Base-by-base conservation (phyloP, 2,329 filamentous ascomycete species). In the Cercospora nicotianae region DNA sequence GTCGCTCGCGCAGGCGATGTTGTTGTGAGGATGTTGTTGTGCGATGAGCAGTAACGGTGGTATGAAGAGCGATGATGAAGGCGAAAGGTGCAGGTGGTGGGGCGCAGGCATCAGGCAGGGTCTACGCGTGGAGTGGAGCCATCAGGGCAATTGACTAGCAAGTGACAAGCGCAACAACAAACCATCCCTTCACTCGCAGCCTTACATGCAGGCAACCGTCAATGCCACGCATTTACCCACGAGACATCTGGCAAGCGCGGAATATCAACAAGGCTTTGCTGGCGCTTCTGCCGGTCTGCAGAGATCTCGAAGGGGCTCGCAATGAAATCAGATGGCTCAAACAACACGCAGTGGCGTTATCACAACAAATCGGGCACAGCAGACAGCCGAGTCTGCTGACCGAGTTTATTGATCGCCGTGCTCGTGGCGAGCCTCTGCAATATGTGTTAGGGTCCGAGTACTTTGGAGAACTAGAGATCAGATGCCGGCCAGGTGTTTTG, bases 391-490 rank as follows among this genome's bases (percentile, higher is more conserved):
- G 13, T 23, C 51, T 77, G 3, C 72, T 86, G 26, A 33, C 20
- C 6, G 31, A 31, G 16, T 72, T 72, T 61, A 72, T 78, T 6
- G 48, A n/a, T n/a, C 68, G 77, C 57, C 81, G 87, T 67, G 80
- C 84, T 3, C 78, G 72, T n/a, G 93, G 93, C 1, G 86, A 89
- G 67, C 95, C 95, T 1, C 80, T 99, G 36, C 95, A 98, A 78
- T 98, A 98, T 77, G 85, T 98, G 23, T 82, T 99, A 1, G 93
- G 93, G 3, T 89, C 89, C 5, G 93, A 97, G 78, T 95, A 91
- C 1, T 98, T 99, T 80, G 94, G 94, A 0, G 82, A 87, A 4
- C 80, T 98, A 16, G 90, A 97, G 51, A 90, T 99, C 57, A 81
- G 85, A 64, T 97, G 94, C 76, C 83, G 83, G 30, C 86, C 84